These are phyloP conservation scores for Alternaria atra DNA, from an alignment of 2,329 filamentous ascomycete genomes.

Conservation along the genomic window DNA sequence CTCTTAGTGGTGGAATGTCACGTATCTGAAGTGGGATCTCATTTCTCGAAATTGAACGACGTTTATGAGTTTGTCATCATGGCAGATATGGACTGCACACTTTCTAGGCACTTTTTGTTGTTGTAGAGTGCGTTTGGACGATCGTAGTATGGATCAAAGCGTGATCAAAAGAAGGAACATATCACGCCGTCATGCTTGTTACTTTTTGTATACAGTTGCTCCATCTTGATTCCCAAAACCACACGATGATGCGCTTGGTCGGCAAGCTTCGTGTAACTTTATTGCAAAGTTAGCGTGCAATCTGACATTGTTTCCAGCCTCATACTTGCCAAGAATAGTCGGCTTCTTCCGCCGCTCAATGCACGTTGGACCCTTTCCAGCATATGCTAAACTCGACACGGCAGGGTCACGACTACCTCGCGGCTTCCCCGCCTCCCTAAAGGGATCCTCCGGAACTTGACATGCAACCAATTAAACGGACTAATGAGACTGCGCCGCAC, in stretches of 20 bases:
- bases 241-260: background rate
- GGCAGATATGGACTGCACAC: background rate
- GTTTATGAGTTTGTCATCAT: background rate
- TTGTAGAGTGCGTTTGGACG: too few relatives aligned
- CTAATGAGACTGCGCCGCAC: background rate
- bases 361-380: too few relatives aligned
- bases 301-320: background rate
- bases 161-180: background rate
- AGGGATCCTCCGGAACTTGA: constrained; percentile 38
- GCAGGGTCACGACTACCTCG: background rate
- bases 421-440: background rate
- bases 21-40: accelerated
- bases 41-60: background rate
- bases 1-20: accelerated
- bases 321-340: too few relatives aligned
- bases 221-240: background rate
- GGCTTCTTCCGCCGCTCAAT: too few relatives aligned
- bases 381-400: background rate
- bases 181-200: background rate
- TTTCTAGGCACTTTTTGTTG: too few relatives aligned
- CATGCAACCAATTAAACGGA: constrained; percentile 48
- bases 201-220: background rate
- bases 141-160: background rate
- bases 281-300: background rate
- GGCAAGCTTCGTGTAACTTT: background rate